These are phyloP conservation scores for Talaromyces proteolyticus DNA, from an alignment of 495 filamentous ascomycete species.

Conservation along the genomic window DNA sequence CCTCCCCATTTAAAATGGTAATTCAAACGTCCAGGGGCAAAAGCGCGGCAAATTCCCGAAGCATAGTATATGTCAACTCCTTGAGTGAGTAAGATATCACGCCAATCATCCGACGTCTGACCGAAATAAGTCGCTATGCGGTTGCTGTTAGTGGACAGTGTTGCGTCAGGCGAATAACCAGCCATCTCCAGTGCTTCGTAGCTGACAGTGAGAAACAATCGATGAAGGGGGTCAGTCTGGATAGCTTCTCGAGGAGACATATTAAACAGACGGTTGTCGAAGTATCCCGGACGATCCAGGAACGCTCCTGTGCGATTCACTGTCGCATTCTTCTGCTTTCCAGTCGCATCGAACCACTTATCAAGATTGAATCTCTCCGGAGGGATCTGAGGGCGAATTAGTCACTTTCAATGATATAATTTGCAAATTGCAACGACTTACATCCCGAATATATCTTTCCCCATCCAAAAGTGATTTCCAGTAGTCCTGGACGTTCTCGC, in stretches of 20 bases:
- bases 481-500: conserved; percentile 10
- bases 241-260: conserved; percentile 33
- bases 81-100: conserved; percentile 26
- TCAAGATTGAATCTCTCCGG: conserved; percentile 15
- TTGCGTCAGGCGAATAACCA: conserved; percentile 24
- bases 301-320: conserved; percentile 26
- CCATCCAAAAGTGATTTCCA: conserved; percentile 11
- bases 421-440: neutral
- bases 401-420: neutral
- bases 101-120: conserved; percentile 27
- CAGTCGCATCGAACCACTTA: conserved; percentile 18
- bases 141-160: conserved; percentile 22
- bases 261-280: conserved; percentile 36
- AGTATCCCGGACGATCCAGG: conserved; percentile 25
- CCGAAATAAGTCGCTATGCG: conserved; percentile 33
- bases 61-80: conserved; percentile 35
- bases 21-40: conserved; percentile 31
- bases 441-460: neutral
- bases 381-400: conserved; percentile 5
- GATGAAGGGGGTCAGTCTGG: conserved; percentile 28
- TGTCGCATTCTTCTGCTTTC: conserved; percentile 25
- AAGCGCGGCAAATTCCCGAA: conserved; percentile 28
- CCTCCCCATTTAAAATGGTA: conserved; percentile 40
- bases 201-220: conserved; percentile 24
- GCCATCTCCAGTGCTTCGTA: conserved; percentile 36